Percentiles rank a stretch among this genome's conserved stretches.
Evolutionary conservation across 768 basidiomycete species (phyloP).

Genomic region (Lentinula sp.): DNA sequence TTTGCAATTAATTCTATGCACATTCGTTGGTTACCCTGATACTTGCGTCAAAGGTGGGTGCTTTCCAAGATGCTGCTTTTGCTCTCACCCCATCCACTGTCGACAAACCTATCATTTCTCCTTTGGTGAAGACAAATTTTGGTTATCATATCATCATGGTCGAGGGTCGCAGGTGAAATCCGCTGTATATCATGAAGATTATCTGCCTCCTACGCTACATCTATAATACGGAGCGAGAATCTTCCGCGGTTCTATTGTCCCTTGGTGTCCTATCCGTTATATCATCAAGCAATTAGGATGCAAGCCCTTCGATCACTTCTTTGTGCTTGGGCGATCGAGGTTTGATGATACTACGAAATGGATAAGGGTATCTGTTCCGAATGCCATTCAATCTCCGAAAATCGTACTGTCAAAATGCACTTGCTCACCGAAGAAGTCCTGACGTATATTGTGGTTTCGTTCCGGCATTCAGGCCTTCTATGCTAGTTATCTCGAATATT

Average conservation of each 20-base stretch:
- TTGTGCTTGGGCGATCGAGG: neutral
- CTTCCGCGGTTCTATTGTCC: too few relatives aligned
- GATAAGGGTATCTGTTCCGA: neutral
- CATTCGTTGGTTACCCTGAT: too few relatives aligned
- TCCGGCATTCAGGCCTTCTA: neutral
- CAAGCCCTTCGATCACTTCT: neutral
- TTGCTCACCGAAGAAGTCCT: conserved; percentile 4
- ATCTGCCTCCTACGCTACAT: neutral
- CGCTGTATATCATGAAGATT: neutral
- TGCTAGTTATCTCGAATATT: neutral
- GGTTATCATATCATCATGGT: conserved; percentile 94
- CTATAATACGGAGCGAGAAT: too few relatives aligned
- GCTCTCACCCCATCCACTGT: conserved; percentile 72
- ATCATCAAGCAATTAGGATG: neutral
- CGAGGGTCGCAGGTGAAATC: conserved; percentile 60
- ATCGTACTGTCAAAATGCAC: neutral
- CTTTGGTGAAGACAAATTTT: conserved; percentile 76
- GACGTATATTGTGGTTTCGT: neutral
- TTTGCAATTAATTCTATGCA: too few relatives aligned
- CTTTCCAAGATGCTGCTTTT: conserved; percentile 89
- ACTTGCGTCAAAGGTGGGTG: conserved; percentile 28
- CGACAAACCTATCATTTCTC: conserved; percentile 68
- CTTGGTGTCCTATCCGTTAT: too few relatives aligned
- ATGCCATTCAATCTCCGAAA: neutral
- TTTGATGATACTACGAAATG: neutral